Evolutionary conservation across 495 filamentous ascomycete species (phyloP).

Genomic region (Hyaloscypha variabilis): DNA sequence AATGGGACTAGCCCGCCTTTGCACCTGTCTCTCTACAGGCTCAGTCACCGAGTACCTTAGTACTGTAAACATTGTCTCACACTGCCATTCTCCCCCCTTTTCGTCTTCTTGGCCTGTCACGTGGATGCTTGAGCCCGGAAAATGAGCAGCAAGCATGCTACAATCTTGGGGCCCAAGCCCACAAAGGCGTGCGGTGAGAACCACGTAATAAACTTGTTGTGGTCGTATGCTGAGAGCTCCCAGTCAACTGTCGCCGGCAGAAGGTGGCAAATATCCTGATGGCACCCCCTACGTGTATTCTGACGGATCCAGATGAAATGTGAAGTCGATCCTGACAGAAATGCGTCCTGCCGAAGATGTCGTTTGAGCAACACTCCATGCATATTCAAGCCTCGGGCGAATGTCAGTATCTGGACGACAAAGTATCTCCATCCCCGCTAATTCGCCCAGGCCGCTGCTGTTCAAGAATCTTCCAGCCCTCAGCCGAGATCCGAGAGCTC

Average conservation of each 20-base stretch:
- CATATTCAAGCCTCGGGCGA: constrained; percentile 45
- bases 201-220: neutral
- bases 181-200: constrained; percentile 46
- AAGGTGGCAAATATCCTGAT: constrained; percentile 24
- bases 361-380: constrained; percentile 37
- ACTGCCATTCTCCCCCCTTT: neutral
- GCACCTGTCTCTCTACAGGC: neutral
- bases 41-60: constrained; percentile 11
- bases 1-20: constrained; percentile 2
- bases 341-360: constrained; percentile 42
- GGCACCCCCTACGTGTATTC: neutral
- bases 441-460: constrained; percentile 36
- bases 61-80: neutral
- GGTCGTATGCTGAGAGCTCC: constrained; percentile 21
- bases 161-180: constrained; percentile 28
- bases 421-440: neutral
- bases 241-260: constrained; percentile 44
- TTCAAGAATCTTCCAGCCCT: constrained; percentile 31
- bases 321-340: constrained; percentile 37
- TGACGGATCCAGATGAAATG: constrained; percentile 42
- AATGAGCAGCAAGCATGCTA: constrained; percentile 15
- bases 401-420: constrained; percentile 33
- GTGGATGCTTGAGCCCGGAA: neutral
- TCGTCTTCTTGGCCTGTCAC: constrained; percentile 4
- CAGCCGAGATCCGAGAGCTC: constrained; percentile 12